phyloP scores from a whole-genome alignment of 768 basidiomycete species.

The Trametes cubensis region DNA sequence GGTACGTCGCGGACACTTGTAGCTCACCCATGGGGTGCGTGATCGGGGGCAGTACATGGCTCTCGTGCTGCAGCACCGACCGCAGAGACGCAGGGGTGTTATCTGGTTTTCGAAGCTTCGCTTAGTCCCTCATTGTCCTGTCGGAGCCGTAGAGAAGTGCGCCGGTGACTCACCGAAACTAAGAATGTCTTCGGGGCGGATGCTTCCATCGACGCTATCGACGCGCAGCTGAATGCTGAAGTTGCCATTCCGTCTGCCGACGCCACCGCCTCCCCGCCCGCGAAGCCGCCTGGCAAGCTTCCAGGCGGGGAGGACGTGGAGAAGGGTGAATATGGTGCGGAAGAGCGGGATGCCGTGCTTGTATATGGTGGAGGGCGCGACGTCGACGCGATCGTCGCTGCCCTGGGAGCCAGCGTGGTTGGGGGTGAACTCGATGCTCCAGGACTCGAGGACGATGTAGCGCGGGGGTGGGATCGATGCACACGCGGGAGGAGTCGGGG shows the following conservation, averaged over 20 bases:
- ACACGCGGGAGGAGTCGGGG: slow-evolving; percentile 59
- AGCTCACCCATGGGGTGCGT: slow-evolving; percentile 71
- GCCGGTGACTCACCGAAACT: slow-evolving; percentile 42
- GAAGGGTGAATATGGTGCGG: slow-evolving; percentile 71
- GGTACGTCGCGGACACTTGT: slow-evolving; percentile 62
- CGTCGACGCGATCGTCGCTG: slow-evolving; percentile 41
- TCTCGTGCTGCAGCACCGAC: slow-evolving; percentile 49
- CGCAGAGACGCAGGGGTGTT: slow-evolving; percentile 43
- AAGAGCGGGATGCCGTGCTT: slow-evolving; percentile 85
- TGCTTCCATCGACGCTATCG: slow-evolving; percentile 36
- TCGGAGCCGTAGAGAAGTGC: not conserved
- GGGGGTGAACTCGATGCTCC: slow-evolving; percentile 53
- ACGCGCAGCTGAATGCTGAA: slow-evolving; percentile 54
- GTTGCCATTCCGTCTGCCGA: slow-evolving; percentile 44
- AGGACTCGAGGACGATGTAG: slow-evolving; percentile 73
- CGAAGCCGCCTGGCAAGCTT: slow-evolving; percentile 66
- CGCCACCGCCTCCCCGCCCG: slow-evolving; percentile 37
- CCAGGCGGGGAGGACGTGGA: slow-evolving; percentile 79
- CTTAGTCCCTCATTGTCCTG: slow-evolving; percentile 7
- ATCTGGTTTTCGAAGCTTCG: slow-evolving; percentile 36
- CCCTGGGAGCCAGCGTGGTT: slow-evolving; percentile 20
- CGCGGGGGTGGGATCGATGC: slow-evolving; percentile 71
- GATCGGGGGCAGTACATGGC: slow-evolving; percentile 65
- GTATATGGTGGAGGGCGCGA: slow-evolving; percentile 77
- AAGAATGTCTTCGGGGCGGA: slow-evolving; percentile 34